Evolutionary conservation across 176 grass and related monocot species (phyloP).

Genomic region (Areca catechu): DNA sequence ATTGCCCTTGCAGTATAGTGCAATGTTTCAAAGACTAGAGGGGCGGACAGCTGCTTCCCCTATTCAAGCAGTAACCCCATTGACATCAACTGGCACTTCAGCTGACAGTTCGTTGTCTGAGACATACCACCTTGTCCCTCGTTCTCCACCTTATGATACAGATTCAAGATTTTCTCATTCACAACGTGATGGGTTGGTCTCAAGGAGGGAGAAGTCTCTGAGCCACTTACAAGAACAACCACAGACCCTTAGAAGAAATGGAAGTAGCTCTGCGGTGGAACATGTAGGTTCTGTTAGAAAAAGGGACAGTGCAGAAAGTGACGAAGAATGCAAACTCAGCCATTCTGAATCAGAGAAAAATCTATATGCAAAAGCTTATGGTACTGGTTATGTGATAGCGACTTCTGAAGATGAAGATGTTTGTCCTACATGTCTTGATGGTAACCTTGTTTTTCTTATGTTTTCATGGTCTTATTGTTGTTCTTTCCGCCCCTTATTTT

Average conservation of each 20-base stretch:
- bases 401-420: slow-evolving; percentile 84
- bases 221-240: slow-evolving; percentile 64
- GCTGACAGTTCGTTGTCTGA: slow-evolving; percentile 40
- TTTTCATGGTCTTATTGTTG: no score
- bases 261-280: slow-evolving; percentile 57
- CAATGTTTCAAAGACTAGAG: slow-evolving; percentile 72
- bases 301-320: slow-evolving; percentile 49
- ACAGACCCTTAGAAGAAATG: slow-evolving; percentile 54
- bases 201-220: slow-evolving; percentile 74
- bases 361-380: slow-evolving; percentile 55
- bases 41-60: slow-evolving; percentile 40
- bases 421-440: slow-evolving; percentile 90
- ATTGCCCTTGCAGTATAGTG: slow-evolving; percentile 46
- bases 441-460: slow-evolving; percentile 21
- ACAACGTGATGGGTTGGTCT: slow-evolving; percentile 78
- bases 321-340: slow-evolving; percentile 41
- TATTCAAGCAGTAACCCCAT: slow-evolving; percentile 35
- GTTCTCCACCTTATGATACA: slow-evolving; percentile 55
- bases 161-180: slow-evolving; percentile 57
- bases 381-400: slow-evolving; percentile 28
- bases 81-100: slow-evolving; percentile 29
- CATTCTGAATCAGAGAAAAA: slow-evolving; percentile 61
- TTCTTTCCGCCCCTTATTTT: no score
- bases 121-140: slow-evolving; percentile 66
- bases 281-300: slow-evolving; percentile 61